Base-by-base conservation (phyloP, 352 stramenopile genomes). In the Globisporangium canariense region DNA sequence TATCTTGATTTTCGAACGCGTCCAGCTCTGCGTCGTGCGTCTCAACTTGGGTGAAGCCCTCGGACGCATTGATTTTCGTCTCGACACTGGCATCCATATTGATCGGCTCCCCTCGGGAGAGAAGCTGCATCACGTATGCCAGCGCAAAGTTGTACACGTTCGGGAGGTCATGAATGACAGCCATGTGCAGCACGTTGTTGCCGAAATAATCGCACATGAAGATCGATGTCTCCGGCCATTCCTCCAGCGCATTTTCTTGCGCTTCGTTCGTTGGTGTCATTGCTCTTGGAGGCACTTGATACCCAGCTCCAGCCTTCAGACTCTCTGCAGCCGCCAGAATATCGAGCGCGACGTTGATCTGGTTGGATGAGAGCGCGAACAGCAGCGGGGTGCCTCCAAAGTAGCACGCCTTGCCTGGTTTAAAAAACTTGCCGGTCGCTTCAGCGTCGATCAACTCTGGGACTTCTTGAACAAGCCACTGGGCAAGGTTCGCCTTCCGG, bases 121-220 rank as follows among this genome's bases (percentile, higher is more conserved):
- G 58, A 41, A 74, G 28, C 11, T 41, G 71, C 58, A 86, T 88
- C 14, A 77, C 78, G 50, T 82, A 77, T 20, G 66, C 67, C 18
- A 90, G 62, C 4, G 75, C 76, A 62, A 91, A 89, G 59, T 89
- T 64, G 63, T 82, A 86, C 11, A 86, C 78, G 2, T 81, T 64
- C 1, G 76, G 72, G 25, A 87, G 73, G 46, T 85, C 73, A 41
- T 86, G 81, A 20, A 88, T 69, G 14, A 88, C 79, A 30, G 78
- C 75, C 20, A 90, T 61, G 38, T 90, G 81, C 13, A 88, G 69
- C 6, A 75, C 75, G 51, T 86, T 88, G 71, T 88, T 90, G 25
- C 77, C 81, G n/a, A 75, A 70, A 0, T 57, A 61, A 62, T 90
- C 81, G 46, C 70, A 81, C 67, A 72, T 76, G 62, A 84, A 83